Percentiles rank a stretch among this genome's conserved stretches.
Evolutionary conservation across 140 eudicot genomes (phyloP).

Genomic region (Ambrosia hybrid): DNA sequence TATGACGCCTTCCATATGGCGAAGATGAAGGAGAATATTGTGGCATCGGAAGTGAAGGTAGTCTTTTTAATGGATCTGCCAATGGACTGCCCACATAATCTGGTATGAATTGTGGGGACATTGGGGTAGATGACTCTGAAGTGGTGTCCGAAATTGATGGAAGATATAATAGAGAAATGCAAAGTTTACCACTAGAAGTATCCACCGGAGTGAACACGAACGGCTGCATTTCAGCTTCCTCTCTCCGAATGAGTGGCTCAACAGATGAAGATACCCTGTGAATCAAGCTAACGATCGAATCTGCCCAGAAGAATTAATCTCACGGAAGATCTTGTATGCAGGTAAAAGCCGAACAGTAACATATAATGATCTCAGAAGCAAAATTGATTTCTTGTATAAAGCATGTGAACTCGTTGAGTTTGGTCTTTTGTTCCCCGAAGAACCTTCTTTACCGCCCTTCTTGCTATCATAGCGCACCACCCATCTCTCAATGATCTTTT

Average conservation of each 20-base stretch:
- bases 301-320: constrained; percentile 68
- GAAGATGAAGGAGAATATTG: constrained; percentile 61
- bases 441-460: constrained; percentile 43
- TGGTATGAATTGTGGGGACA: constrained; percentile 77
- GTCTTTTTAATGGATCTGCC: constrained; percentile 70
- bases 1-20: constrained; percentile 76
- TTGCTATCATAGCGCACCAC: constrained; percentile 70
- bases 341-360: constrained; percentile 85
- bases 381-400: constrained; percentile 63
- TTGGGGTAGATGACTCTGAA: constrained; percentile 76
- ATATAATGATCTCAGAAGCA: constrained; percentile 78
- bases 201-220: constrained; percentile 79
- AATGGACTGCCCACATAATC: constrained; percentile 92
- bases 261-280: constrained; percentile 69
- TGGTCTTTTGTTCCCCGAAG: constrained; percentile 47
- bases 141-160: constrained; percentile 51
- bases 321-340: constrained; percentile 75
- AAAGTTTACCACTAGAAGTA: constrained; percentile 78
- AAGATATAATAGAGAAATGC: constrained; percentile 63
- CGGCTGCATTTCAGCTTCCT: constrained; percentile 77
- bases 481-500: constrained; percentile 89
- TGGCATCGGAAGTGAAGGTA: constrained; percentile 58
- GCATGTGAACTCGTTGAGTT: constrained; percentile 51
- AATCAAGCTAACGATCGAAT: constrained; percentile 51
- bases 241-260: constrained; percentile 72